Percentiles rank a stretch among this genome's conserved stretches.
phyloP scores from a whole-genome alignment of 2,329 filamentous ascomycete genomes.

The Dothistroma septosporum region DNA sequence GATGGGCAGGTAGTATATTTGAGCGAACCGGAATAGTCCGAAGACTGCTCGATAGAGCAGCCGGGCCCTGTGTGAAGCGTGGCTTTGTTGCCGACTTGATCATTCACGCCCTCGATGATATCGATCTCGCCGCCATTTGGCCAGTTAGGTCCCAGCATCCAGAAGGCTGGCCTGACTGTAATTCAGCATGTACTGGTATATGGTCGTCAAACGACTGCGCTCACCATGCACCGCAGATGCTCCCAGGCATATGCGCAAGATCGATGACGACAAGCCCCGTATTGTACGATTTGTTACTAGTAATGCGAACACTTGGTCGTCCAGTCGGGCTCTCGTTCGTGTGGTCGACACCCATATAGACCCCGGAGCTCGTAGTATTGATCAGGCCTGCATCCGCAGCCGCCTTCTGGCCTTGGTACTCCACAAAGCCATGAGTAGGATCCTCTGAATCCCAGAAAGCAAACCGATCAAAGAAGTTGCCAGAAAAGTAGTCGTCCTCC shows the following conservation, averaged over 20 bases:
- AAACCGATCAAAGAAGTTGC: slow-evolving; percentile 52
- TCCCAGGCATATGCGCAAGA: slow-evolving; percentile 67
- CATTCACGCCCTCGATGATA: slow-evolving; percentile 40
- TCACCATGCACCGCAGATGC: slow-evolving; percentile 64
- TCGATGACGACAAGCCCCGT: slow-evolving; percentile 69
- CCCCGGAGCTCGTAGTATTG: slow-evolving; percentile 19
- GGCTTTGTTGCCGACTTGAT: slow-evolving; percentile 33
- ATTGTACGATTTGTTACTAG: slow-evolving; percentile 60
- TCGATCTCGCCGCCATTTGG: slow-evolving; percentile 38
- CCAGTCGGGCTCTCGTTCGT: slow-evolving; percentile 49
- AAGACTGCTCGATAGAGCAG: slow-evolving; percentile 38
- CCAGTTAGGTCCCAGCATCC: slow-evolving; percentile 57
- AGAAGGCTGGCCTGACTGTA: slow-evolving; percentile 54
- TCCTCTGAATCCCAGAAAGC: slow-evolving; percentile 54
- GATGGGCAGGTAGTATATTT: slow-evolving; percentile 31
- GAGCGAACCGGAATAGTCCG: slow-evolving; percentile 69
- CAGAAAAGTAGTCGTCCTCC: slow-evolving; percentile 46
- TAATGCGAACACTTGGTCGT: slow-evolving; percentile 66
- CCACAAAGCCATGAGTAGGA: slow-evolving; percentile 71
- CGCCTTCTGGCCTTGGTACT: slow-evolving; percentile 58
- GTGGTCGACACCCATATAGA: slow-evolving; percentile 36
- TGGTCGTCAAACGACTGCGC: background rate
- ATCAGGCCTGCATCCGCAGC: slow-evolving; percentile 41
- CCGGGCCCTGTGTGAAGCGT: slow-evolving; percentile 36
- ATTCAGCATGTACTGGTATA: background rate